Evolutionary conservation across 2,329 filamentous ascomycete genomes (phyloP), one percentile per base, ranked within the genome.

Genomic region (Pseudogymnoascus sp.): DNA sequence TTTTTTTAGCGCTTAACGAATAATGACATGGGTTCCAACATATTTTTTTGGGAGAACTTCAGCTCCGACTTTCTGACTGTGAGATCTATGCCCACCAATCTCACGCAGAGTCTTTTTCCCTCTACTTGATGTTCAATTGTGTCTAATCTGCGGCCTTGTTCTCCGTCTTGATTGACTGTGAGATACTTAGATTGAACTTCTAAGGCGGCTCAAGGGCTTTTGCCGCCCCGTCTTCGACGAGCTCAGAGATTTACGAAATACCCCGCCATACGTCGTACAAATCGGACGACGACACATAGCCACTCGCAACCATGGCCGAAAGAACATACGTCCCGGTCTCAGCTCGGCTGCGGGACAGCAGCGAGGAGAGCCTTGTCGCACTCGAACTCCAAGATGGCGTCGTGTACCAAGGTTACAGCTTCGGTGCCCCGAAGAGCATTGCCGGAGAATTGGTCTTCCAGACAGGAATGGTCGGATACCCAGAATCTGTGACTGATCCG

Each of bases 381-480:
- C 88, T 99, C 69, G 93, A 99, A 81, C 87, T 99, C 70, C 84
- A 95, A 77, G 93, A 97, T 81, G 92, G 93, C 77, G 86, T 88
- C 64, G 85, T 91, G 74, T 96, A 92, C 82, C 90, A 96, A 75
- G 95, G 95, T 70, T 92, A 91, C 81, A 96, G 92, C 83, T 99
- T 99, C 75, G 95, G 95, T 77, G 93, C 93, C 67, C 83, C 91
- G 73, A 96, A 93, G 84, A 96, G 91, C 80, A 86, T 96, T 73
- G 90, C 93, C 69, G 95, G 95, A 76, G 95, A 99, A 82, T 83
- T 99, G 75, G 95, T 99, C 78, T 99, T 99, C 81, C 93, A 97
- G 83, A 99, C 95, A 64, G 95, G 95, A 77, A 96, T 97, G 93
- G 95, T 97, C 71, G 95, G 95, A 73, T 99, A 99, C 76, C 93